These are phyloP conservation scores for Dendrostoma leiphaemia DNA, from an alignment of 2,329 filamentous ascomycete genomes.

Conservation along the genomic window DNA sequence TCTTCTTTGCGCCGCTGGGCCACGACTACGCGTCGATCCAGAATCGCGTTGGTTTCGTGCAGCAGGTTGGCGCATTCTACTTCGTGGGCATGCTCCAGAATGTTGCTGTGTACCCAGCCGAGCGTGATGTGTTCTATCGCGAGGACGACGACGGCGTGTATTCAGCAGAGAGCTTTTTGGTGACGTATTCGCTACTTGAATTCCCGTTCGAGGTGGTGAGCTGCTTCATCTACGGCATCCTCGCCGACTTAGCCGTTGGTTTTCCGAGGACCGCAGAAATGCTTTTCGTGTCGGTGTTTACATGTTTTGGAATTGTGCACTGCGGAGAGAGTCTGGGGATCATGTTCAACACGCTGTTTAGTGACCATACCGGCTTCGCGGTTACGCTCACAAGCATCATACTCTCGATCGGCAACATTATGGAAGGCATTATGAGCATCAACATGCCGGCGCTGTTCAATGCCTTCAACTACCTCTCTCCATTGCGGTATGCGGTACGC, in stretches of 20 bases:
- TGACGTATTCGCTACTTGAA: slow-evolving; percentile 68
- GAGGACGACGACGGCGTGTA: slow-evolving; percentile 75
- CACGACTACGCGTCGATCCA: slow-evolving; percentile 70
- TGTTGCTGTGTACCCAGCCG: slow-evolving; percentile 69
- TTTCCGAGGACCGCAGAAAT: slow-evolving; percentile 61
- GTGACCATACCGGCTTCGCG: slow-evolving; percentile 69
- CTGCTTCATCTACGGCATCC: slow-evolving; percentile 62
- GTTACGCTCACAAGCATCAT: slow-evolving; percentile 71
- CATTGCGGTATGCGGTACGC: slow-evolving; percentile 66
- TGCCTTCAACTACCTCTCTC: slow-evolving; percentile 69
- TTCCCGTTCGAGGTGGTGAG: slow-evolving; percentile 69
- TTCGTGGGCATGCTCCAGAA: slow-evolving; percentile 80
- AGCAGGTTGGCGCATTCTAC: slow-evolving; percentile 69
- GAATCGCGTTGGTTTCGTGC: slow-evolving; percentile 70
- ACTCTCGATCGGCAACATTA: slow-evolving; percentile 67
- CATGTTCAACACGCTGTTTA: slow-evolving; percentile 76
- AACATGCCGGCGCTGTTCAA: slow-evolving; percentile 65
- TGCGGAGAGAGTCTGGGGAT: slow-evolving; percentile 77
- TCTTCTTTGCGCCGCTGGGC: slow-evolving; percentile 71
- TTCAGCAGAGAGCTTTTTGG: slow-evolving; percentile 66
- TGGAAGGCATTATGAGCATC: slow-evolving; percentile 70
- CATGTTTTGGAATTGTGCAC: slow-evolving; percentile 70
- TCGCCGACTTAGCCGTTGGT: slow-evolving; percentile 63
- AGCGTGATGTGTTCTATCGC: slow-evolving; percentile 74
- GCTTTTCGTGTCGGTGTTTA: slow-evolving; percentile 67